A percentile compares a stretch with the other conserved stretches of the same genome.
These are phyloP conservation scores for Drosera capensis DNA, from an alignment of 148 eudicot species.

Conservation along the genomic window DNA sequence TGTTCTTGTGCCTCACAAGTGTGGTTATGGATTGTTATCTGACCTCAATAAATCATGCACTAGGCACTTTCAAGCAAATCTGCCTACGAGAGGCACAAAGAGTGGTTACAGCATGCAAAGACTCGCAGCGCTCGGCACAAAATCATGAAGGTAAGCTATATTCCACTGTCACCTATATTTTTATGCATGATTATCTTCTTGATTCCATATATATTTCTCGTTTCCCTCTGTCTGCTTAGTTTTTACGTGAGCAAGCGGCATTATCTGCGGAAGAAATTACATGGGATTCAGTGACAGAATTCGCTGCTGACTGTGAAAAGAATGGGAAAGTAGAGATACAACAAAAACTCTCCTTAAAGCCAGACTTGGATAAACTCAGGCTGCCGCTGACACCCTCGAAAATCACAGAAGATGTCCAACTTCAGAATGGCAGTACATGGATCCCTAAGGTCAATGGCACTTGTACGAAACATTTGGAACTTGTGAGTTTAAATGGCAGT, in stretches of 20 bases:
- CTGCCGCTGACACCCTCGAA: slow-evolving; percentile 28
- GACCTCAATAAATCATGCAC: no score
- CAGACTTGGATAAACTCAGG: slow-evolving; percentile 35
- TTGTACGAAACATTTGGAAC: slow-evolving; percentile 46
- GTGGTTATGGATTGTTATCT: no score
- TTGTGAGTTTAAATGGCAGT: slow-evolving; percentile 32
- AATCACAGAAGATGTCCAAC: slow-evolving; percentile 27
- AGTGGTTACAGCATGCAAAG: slow-evolving; percentile 92
- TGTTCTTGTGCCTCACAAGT: not conserved
- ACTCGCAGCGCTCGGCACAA: slow-evolving; percentile 95
- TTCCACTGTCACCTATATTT: not conserved
- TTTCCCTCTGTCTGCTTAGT: slow-evolving; percentile 21
- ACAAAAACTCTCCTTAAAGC: slow-evolving; percentile 27
- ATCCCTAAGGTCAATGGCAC: slow-evolving; percentile 75
- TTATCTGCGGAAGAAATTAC: slow-evolving; percentile 57
- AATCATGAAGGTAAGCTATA: slow-evolving; percentile 62
- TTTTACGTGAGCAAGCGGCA: slow-evolving; percentile 79
- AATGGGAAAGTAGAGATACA: slow-evolving; percentile 23
- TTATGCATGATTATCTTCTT: slow-evolving; percentile 5
- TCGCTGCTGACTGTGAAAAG: slow-evolving; percentile 36
- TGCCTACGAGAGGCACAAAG: slow-evolving; percentile 78
- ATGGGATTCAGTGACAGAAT: slow-evolving; percentile 37
- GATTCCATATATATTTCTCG: slow-evolving; percentile 3
- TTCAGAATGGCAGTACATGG: slow-evolving; percentile 24
- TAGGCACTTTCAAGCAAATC: slow-evolving; percentile 87